Evolutionary conservation across 306 rosid genomes (phyloP), one percentile per base, ranked within the genome.

Genomic region (Cicer arietinum): DNA sequence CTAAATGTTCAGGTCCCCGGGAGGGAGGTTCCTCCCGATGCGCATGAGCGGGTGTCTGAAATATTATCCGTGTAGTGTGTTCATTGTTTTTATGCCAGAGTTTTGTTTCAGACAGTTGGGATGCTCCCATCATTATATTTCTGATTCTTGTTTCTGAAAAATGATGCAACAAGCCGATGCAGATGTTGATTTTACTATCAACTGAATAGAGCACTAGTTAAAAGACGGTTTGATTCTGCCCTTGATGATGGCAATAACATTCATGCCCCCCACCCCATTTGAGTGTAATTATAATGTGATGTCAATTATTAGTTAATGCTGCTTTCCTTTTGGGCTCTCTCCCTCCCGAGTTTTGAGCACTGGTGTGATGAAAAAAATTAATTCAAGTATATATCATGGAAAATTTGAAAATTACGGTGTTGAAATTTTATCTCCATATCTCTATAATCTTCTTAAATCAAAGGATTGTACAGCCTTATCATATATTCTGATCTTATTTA

Each of bases 1-100:
- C 89, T 95, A 22, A 86, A 86, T 67, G 96, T 95, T 67, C 97
- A 86, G 77, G 98, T 95, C 81, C 97, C 93, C 0, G 98, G 99
- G 71, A 85, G 99, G 74, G 99, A 95, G 67, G 84, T 92, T 83
- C 92, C 97, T 22, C 87, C 86, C 6, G 98, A 95, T 50, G 93
- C 93, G 20, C 92, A 83, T 40, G 91, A 81, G 41, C 91, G 98
- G 52, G 76, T 89, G 54, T 83, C 91, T 2, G 91, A 92, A 78
- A 74, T 94, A 67, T 75, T 94, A 76, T 83, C 90, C 65, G 74
- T 39, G 75, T 89, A 90, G 89, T 66, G 13, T 81, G 80, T 56
- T 47, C 77, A 60, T 54, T 67, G 51, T 78, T 65, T 63, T 60
- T 70, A 76, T 69, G 42, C 69, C 73, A 67, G 61, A 52, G 56